phyloP scores from a whole-genome alignment of 2,329 filamentous ascomycete genomes.

The Ophiostoma sp. region DNA sequence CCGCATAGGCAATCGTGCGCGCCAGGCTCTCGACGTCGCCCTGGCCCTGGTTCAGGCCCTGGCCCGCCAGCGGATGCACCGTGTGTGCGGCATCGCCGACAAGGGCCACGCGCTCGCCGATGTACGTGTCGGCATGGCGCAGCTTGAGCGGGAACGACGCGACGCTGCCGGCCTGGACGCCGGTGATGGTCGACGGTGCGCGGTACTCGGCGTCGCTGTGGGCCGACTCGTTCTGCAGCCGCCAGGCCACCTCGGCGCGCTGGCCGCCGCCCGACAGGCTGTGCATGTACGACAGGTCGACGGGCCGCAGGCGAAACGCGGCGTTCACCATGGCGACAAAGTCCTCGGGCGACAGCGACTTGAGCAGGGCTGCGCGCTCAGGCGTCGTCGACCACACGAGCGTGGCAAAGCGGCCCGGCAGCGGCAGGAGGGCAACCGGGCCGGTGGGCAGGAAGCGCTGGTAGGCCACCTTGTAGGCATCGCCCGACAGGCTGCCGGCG shows the following conservation, averaged over 20 bases:
- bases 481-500: constrained; percentile 40
- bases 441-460: constrained; percentile 92
- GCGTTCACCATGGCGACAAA: constrained; percentile 89
- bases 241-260: constrained; percentile 60
- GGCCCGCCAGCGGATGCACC: constrained; percentile 87
- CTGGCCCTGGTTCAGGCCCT: constrained; percentile 90
- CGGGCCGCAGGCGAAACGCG: constrained; percentile 74
- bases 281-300: constrained; percentile 81
- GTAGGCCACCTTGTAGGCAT: constrained; percentile 69
- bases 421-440: constrained; percentile 82
- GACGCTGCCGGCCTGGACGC: constrained; percentile 71
- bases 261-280: constrained; percentile 40
- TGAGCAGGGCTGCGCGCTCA: constrained; percentile 70
- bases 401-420: constrained; percentile 76
- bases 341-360: constrained; percentile 64
- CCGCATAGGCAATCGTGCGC: constrained; percentile 67
- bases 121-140: constrained; percentile 91
- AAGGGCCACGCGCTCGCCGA: constrained; percentile 81
- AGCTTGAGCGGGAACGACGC: constrained; percentile 89
- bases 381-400: constrained; percentile 94
- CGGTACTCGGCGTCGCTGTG: constrained; percentile 39
- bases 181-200: constrained; percentile 59
- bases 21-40: constrained; percentile 79
- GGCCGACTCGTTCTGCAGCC: constrained; percentile 54
- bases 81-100: constrained; percentile 95